A percentile compares a stretch with the other conserved stretches of the same genome.
Evolutionary conservation across 2,329 filamentous ascomycete genomes (phyloP).

Genomic region (Capronia epimyces): DNA sequence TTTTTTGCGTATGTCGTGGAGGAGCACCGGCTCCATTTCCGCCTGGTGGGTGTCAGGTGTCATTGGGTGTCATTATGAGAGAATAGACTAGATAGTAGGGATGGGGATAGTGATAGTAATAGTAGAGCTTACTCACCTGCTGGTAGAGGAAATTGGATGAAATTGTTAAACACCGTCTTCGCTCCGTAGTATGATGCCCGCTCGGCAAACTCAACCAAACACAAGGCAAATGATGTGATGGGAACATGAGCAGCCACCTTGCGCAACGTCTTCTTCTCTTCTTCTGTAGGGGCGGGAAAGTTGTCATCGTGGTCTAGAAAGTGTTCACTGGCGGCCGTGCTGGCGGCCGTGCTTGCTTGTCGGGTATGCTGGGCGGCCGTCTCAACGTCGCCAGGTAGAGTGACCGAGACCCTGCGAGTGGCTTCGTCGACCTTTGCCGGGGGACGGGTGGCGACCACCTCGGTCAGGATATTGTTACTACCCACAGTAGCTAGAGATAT

Average conservation of each 20-base stretch:
- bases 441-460: neutral
- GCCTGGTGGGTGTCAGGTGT: constrained; percentile 45
- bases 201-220: constrained; percentile 68
- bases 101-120: too few relatives aligned
- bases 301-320: constrained; percentile 20
- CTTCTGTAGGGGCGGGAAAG: constrained; percentile 35
- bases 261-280: constrained; percentile 34
- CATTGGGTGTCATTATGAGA: neutral
- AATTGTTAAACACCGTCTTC: constrained; percentile 61
- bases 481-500: neutral
- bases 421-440: neutral
- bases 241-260: constrained; percentile 54
- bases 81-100: too few relatives aligned
- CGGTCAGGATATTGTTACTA: neutral
- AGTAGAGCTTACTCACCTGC: constrained; percentile 45
- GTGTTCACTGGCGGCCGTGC: too few relatives aligned
- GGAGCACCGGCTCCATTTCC: constrained; percentile 43
- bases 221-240: constrained; percentile 62
- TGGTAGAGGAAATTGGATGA: constrained; percentile 54
- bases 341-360: neutral
- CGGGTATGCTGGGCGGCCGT: neutral
- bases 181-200: constrained; percentile 74
- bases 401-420: neutral
- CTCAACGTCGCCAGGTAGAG: neutral
- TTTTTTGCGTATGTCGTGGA: constrained; percentile 39